Percentiles rank a stretch among this genome's conserved stretches.
Evolutionary conservation across 2,329 filamentous ascomycete species (phyloP).

Genomic region (Phyllosticta citrichinensis): DNA sequence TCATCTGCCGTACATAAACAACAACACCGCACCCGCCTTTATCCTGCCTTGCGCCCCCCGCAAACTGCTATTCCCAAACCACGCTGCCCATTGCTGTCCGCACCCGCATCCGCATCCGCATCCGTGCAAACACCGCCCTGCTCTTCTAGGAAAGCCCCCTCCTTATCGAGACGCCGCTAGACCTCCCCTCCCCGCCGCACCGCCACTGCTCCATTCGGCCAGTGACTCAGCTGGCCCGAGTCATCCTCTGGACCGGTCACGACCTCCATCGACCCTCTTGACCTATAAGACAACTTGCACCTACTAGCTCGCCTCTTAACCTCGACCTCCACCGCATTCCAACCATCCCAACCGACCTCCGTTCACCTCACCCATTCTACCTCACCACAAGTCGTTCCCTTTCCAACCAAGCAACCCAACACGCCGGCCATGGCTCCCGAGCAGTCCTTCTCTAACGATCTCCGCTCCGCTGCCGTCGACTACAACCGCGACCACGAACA

Average conservation of each 20-base stretch:
- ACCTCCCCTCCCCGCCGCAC: slow-evolving; percentile 6
- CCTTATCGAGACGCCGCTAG: slow-evolving; percentile 8
- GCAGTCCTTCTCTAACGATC: slow-evolving; percentile 40
- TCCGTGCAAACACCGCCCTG: background rate
- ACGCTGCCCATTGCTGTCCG: background rate
- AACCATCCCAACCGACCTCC: slow-evolving; percentile 10
- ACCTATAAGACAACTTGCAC: slow-evolving; percentile 4
- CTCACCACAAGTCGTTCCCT: slow-evolving; percentile 12
- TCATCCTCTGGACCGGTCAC: slow-evolving; percentile 6
- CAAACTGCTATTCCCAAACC: background rate
- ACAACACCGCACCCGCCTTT: slow-evolving; percentile 2
- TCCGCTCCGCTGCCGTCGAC: slow-evolving; percentile 45
- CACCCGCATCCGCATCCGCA: background rate
- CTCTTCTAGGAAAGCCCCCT: slow-evolving; percentile 1
- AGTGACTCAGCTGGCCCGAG: slow-evolving; percentile 11
- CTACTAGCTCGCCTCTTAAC: slow-evolving; percentile 6
- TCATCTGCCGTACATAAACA: slow-evolving; percentile 10
- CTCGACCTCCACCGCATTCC: slow-evolving; percentile 3
- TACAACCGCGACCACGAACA: slow-evolving; percentile 41
- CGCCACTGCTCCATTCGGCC: slow-evolving; percentile 3
- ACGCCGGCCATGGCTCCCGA: slow-evolving; percentile 33
- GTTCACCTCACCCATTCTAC: slow-evolving; percentile 11
- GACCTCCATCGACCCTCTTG: slow-evolving; percentile 2
- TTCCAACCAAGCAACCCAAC: slow-evolving; percentile 13
- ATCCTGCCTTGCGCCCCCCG: background rate